A percentile compares a stretch with the other conserved stretches of the same genome.
Conservation (phyloP, 768 basidiomycete genomes). For the Boletus tomentosulus region DNA sequence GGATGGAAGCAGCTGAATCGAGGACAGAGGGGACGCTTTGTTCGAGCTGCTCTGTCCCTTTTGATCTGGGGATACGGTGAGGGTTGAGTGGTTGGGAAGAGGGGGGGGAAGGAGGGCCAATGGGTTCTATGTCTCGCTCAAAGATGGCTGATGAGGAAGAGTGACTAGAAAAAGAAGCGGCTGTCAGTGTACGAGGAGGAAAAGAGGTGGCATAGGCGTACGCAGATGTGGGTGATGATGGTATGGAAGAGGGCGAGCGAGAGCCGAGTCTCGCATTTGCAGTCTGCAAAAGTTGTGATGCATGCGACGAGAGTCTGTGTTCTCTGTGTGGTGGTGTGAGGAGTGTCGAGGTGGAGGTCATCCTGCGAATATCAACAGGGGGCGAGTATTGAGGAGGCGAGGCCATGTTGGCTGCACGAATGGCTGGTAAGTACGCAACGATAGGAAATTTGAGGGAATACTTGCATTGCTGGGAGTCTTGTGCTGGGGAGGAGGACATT, state of each 20-base stretch:
- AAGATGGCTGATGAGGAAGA: constrained; percentile 90
- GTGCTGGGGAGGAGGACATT: constrained; percentile 15
- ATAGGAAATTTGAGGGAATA: not conserved
- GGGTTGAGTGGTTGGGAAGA: constrained; percentile 50
- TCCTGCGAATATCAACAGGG: constrained; percentile 49
- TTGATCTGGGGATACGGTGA: constrained; percentile 69
- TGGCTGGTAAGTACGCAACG: not conserved
- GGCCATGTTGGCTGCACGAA: constrained; percentile 14
- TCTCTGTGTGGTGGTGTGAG: constrained; percentile 39
- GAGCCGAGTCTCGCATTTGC: constrained; percentile 48
- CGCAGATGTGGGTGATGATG: constrained; percentile 77
- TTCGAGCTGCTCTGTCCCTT: constrained; percentile 70
- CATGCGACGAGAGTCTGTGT: constrained; percentile 38
- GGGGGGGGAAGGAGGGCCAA: constrained; percentile 33
- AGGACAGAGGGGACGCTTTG: constrained; percentile 82
- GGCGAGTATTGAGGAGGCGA: constrained; percentile 26
- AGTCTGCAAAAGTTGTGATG: constrained; percentile 47
- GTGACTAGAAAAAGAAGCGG: constrained; percentile 30
- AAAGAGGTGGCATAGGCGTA: constrained; percentile 34
- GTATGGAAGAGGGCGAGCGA: constrained; percentile 68
- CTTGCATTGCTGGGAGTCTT: constrained; percentile 21
- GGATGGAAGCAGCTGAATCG: constrained; percentile 75
- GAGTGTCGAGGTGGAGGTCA: constrained; percentile 45
- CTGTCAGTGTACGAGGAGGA: constrained; percentile 7
- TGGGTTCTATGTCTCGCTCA: constrained; percentile 83